These are phyloP conservation scores for Erigeron canadensis DNA, from an alignment of 129 eudicot genomes.

Conservation along the genomic window DNA sequence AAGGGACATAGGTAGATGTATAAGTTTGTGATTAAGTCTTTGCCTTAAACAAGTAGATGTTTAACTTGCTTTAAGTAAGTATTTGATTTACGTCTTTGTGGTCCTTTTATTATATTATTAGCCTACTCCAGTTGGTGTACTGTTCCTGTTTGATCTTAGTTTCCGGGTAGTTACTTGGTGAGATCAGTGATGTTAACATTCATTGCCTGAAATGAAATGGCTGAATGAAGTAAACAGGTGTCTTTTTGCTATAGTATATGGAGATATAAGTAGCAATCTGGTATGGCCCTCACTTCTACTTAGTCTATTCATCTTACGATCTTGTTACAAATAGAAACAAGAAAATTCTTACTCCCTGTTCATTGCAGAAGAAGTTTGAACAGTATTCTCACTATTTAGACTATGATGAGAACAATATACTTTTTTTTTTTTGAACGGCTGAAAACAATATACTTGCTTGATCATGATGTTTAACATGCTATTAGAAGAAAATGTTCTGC, in stretches of 20 bases:
- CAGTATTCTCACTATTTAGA: neutral
- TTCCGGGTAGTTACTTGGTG: neutral
- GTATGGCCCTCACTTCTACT: neutral
- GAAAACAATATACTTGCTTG: neutral
- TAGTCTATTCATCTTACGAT: neutral
- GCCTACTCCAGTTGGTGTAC: neutral
- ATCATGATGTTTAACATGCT: slow-evolving; percentile 2
- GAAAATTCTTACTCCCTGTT: no score
- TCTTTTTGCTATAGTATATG: slow-evolving; percentile 10
- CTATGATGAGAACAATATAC: neutral
- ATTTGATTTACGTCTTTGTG: neutral
- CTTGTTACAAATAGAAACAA: neutral
- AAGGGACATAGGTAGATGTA: no score
- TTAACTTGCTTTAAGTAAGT: neutral
- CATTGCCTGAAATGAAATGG: slow-evolving; percentile 20
- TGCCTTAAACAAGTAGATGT: no score
- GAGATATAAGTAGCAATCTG: neutral
- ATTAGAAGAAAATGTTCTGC: neutral
- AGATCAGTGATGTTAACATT: neutral
- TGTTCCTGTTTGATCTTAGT: neutral
- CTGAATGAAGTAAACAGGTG: neutral
- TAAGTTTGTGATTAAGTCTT: no score
- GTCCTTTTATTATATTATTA: no score
- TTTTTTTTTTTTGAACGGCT: no score
- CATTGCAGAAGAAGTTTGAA: neutral